Evolutionary conservation across 176 grass and related monocot species (phyloP).

Genomic region (Triticum aestivum): DNA sequence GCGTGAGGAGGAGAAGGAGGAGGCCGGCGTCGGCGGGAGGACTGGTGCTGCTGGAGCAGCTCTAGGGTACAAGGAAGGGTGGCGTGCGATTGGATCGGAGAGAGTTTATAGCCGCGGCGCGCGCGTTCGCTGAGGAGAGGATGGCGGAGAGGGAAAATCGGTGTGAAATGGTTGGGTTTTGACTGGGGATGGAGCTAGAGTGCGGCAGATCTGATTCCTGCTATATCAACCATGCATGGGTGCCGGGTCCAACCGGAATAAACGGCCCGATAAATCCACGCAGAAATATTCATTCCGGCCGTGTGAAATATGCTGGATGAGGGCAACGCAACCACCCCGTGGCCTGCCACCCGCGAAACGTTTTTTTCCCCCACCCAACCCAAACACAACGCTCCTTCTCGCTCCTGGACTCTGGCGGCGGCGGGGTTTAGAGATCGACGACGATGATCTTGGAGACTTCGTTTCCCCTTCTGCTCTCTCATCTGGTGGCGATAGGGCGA

Average conservation of each 20-base stretch:
- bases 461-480: too few species aligned
- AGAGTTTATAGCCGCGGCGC: constrained; percentile 20
- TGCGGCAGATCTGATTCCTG: background rate
- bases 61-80: constrained; percentile 1
- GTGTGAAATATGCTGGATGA: too few species aligned
- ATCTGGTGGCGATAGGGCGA: too few species aligned
- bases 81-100: background rate
- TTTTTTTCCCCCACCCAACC: too few species aligned
- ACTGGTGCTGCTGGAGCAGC: background rate
- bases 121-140: constrained; percentile 8
- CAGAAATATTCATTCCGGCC: too few species aligned
- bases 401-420: too few species aligned
- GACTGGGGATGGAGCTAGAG: background rate
- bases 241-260: background rate
- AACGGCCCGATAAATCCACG: background rate
- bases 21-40: background rate
- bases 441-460: too few species aligned
- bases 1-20: too few species aligned
- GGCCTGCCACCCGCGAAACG: too few species aligned
- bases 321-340: too few species aligned
- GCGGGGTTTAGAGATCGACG: too few species aligned
- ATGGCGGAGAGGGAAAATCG: constrained; percentile 9
- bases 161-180: constrained; percentile 12
- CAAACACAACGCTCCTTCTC: too few species aligned
- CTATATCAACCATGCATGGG: background rate